These are phyloP conservation scores for Galerina sulciceps DNA, from an alignment of 768 basidiomycete genomes.

Conservation along the genomic window DNA sequence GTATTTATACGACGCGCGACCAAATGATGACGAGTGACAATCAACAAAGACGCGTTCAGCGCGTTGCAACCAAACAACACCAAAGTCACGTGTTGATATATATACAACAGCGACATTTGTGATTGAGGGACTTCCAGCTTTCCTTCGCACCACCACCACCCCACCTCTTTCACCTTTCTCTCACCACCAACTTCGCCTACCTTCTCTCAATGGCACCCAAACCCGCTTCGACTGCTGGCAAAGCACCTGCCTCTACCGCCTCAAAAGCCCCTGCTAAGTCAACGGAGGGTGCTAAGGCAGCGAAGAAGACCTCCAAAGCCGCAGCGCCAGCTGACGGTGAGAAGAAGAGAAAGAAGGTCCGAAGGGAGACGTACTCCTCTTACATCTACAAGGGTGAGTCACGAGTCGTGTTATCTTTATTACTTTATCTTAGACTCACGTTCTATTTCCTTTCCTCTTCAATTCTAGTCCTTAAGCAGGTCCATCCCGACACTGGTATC, in stretches of 20 bases:
- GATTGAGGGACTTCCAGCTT: slow-evolving; percentile 25
- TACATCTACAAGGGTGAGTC: slow-evolving; percentile 86
- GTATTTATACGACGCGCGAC: slow-evolving; percentile 39
- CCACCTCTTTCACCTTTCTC: slow-evolving; percentile 27
- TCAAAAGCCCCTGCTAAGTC: slow-evolving; percentile 78
- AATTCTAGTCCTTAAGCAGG: slow-evolving; percentile 85
- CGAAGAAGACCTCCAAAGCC: slow-evolving; percentile 79
- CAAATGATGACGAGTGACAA: slow-evolving; percentile 16
- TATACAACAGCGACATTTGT: slow-evolving; percentile 31
- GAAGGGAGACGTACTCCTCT: slow-evolving; percentile 93
- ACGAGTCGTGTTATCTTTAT: slow-evolving; percentile 18
- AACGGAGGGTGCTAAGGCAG: slow-evolving; percentile 67
- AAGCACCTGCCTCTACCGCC: slow-evolving; percentile 71
- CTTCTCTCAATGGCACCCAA: slow-evolving; percentile 71
- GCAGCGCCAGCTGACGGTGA: slow-evolving; percentile 68
- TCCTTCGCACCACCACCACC: slow-evolving; percentile 34
- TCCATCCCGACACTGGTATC: slow-evolving; percentile 98
- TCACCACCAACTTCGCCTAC: slow-evolving; percentile 25
- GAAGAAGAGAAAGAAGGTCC: slow-evolving; percentile 84
- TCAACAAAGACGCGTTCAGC: slow-evolving; percentile 42
- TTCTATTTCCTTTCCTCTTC: slow-evolving; percentile 2
- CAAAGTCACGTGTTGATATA: slow-evolving; percentile 52
- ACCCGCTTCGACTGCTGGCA: slow-evolving; percentile 86
- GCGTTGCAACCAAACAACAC: slow-evolving; percentile 45
- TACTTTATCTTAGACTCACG: slow-evolving; percentile 18